Conservation (phyloP, 768 basidiomycete species). For the Phlegmacium glaucopus region DNA sequence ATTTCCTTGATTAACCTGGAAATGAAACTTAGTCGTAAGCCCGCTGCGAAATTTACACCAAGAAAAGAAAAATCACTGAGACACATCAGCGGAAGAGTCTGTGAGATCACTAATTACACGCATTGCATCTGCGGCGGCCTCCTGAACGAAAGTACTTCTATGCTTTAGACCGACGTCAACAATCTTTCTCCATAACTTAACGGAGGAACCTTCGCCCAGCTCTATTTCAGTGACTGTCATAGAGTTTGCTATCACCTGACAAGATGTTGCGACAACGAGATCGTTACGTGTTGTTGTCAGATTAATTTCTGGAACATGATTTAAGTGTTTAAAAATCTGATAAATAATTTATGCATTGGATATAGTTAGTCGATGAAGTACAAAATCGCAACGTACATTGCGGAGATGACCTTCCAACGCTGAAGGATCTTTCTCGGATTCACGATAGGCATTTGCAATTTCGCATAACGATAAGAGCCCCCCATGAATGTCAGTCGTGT, state of each 20-base stretch:
- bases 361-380: not conserved
- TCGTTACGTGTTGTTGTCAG: constrained; percentile 68
- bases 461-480: constrained; percentile 72
- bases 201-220: constrained; percentile 35
- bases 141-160: constrained; percentile 60
- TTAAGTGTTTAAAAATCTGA: constrained; percentile 67
- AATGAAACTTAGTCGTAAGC: constrained; percentile 8
- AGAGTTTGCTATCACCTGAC: constrained; percentile 62
- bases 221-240: constrained; percentile 56
- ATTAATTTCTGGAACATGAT: constrained; percentile 51
- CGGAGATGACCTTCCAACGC: constrained; percentile 35
- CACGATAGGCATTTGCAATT: constrained; percentile 58
- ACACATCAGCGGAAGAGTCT: constrained; percentile 60
- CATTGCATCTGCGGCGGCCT: constrained; percentile 71
- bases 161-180: constrained; percentile 74
- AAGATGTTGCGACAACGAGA: constrained; percentile 67
- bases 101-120: constrained; percentile 63
- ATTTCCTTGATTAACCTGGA: constrained; percentile 65
- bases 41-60: constrained; percentile 8
- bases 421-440: constrained; percentile 23
- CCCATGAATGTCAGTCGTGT: constrained; percentile 76
- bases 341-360: constrained; percentile 2
- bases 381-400: constrained; percentile 37
- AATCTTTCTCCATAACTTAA: constrained; percentile 64
- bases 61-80: constrained; percentile 62